Conservation (phyloP, 2,329 filamentous ascomycete genomes). For the Fusarium sp. region DNA sequence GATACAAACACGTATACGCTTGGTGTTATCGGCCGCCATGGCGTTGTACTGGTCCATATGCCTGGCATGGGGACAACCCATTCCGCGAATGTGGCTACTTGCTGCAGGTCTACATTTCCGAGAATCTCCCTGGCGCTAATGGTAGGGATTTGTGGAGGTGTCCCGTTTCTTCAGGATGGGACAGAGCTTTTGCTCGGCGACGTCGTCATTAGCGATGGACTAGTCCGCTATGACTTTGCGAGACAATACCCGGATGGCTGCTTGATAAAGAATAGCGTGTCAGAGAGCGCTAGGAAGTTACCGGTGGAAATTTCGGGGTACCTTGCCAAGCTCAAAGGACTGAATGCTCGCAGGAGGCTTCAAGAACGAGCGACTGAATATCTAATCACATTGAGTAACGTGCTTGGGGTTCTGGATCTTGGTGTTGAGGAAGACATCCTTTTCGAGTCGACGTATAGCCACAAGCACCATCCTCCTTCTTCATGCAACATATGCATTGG, state of each 20-base stretch:
- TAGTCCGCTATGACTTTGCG: neutral
- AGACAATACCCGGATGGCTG: neutral
- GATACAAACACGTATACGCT: neutral
- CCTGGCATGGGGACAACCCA: neutral
- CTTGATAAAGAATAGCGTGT: fast-evolving
- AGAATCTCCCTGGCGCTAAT: neutral
- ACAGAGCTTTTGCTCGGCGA: neutral
- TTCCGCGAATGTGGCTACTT: neutral
- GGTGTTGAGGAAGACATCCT: neutral
- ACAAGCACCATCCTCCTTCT: neutral
- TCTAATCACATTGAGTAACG: fast-evolving
- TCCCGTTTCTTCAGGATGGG: neutral
- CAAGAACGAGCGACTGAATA: neutral
- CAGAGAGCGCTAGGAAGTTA: neutral
- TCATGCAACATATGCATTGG: neutral
- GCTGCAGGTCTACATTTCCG: neutral
- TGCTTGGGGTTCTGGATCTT: fast-evolving
- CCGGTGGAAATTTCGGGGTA: neutral
- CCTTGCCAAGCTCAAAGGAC: neutral
- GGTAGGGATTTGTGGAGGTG: neutral
- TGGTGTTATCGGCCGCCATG: neutral
- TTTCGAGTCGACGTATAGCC: neutral
- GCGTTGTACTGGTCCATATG: neutral
- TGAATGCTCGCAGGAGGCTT: neutral
- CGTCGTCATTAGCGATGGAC: neutral